Evolutionary conservation across 208 protist species (phyloP), one percentile per base, ranked within the genome.

Genomic region (Acanthamoeba rhysodes): DNA sequence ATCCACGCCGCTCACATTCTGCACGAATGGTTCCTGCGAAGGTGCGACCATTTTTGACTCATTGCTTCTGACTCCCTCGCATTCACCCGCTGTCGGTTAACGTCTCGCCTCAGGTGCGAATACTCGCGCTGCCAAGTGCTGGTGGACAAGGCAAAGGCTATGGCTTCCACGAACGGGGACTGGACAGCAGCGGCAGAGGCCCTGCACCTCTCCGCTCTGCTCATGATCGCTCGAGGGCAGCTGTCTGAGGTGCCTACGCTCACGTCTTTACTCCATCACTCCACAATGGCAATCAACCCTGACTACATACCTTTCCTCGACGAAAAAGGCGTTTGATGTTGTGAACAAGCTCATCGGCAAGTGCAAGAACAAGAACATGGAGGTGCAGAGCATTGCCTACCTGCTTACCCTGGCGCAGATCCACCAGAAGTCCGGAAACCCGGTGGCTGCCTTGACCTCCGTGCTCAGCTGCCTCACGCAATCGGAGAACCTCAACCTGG

Each of bases 391-490:
- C 34, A 57, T 76, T 22, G n/a, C 22, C n/a, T 93, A 93, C 48
- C 62, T 93, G 20, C 87, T 93, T 4, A 78, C 62, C 34, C 64
- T 93, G 41, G 87, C 62, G 20, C 62, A 93, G 62, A 93, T 93
- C 87, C 64, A 93, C 87, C 62, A 78, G 87, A 24, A 37, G 22
- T 70, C 62, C 4, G 87, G 87, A 22, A 70, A 93, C 12, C 32
- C 87, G 18, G 64, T 93, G 27, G 87, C 55, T 4, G 87, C 87
- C n/a, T 37, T 93, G 34, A 70, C 87, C 16, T 74, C 55, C 6
- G 87, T 93, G 24, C 87, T 93, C 9, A 78, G 62, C 64, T 93
- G 87, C 24, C 87, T 93, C 59, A 93, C 87, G n/a, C 87, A 93
- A 16, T 72, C 62, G 5, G 62, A 93, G 87, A 93, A 93, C 62